Base-by-base conservation (phyloP, 306 rosid species). In the Clitoria ternatea region DNA sequence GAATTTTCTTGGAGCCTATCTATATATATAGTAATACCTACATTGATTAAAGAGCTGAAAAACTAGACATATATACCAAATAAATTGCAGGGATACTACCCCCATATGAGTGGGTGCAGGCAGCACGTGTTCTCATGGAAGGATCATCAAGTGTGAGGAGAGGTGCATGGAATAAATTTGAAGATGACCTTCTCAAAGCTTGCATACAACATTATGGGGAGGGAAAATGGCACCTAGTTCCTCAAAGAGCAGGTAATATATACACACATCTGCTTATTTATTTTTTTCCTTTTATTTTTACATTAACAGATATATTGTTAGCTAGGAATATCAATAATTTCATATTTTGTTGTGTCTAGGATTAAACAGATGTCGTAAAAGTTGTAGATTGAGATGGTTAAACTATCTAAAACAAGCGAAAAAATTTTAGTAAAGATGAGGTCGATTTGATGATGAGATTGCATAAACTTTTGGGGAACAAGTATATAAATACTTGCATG, bases 351-450 rank as follows among this genome's bases (percentile, higher is more conserved):
- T 56, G 39, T 1, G 26, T 57, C 32, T 15, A 57, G 65, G 65
- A 17, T 32, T 57, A 14, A 57, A 57, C 8, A 57, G 65, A 43
- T 72, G 82, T 33, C 40, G 79, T 7, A 73, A 73, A 29, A 79
- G 83, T 32, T 79, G 83, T 20, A 45, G 83, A 20, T 4, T 73
- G 57, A 66, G 85, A 18, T 81, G 85, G 85, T 11, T 77, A 47
- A 81, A 77, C 17, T 81, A 81, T 53, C 43, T 81, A 7, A 72
- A 54, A 13, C 82, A 81, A 72, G 59, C 4, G 79, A 11, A 75
- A 79, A 19, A 61, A 35, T 11, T 79, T 79, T 10, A 8, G 20
- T 59, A 67, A 73, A 4, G 83, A 79, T 53, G 77, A 79, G 18
- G 7, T 69, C 61, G 80, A 79, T 61, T 40, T 79, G 73, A 68